phyloP scores from a whole-genome alignment of 2,329 filamentous ascomycete species.

The Aspergillus glaucus region DNA sequence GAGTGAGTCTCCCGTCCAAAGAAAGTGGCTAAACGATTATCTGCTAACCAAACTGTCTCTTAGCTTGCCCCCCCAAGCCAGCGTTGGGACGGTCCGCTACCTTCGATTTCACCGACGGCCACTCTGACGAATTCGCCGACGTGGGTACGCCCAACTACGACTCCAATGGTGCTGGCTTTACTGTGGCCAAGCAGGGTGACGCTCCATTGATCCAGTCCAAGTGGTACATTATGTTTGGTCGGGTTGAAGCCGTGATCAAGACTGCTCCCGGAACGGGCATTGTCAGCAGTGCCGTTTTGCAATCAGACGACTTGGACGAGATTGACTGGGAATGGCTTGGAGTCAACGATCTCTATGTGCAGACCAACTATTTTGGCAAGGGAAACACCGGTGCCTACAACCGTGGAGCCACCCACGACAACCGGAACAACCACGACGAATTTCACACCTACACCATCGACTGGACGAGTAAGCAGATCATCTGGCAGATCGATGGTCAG shows the following conservation, averaged over 20 bases:
- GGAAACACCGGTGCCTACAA: slow-evolving; percentile 80
- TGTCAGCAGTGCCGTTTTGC: slow-evolving; percentile 83
- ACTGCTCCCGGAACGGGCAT: slow-evolving; percentile 84
- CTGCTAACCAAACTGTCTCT: slow-evolving; percentile 7
- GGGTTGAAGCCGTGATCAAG: slow-evolving; percentile 77
- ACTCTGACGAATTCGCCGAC: slow-evolving; percentile 70
- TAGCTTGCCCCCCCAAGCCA: slow-evolving; percentile 66
- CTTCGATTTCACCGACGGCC: slow-evolving; percentile 74
- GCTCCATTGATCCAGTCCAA: slow-evolving; percentile 79
- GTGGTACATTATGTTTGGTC: slow-evolving; percentile 99
- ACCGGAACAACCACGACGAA: slow-evolving; percentile 60
- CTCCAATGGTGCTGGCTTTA: slow-evolving; percentile 72
- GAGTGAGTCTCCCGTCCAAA: slow-evolving; percentile 21
- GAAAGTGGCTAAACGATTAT: not conserved
- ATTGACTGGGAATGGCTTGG: slow-evolving; percentile 98
- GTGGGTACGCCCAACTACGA: slow-evolving; percentile 66
- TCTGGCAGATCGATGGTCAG: slow-evolving; percentile 77
- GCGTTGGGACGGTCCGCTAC: slow-evolving; percentile 76
- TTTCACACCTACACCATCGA: slow-evolving; percentile 88
- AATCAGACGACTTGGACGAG: slow-evolving; percentile 89
- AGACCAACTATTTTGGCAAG: slow-evolving; percentile 96
- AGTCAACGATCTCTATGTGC: slow-evolving; percentile 67
- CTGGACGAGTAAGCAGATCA: slow-evolving; percentile 79
- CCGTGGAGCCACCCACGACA: slow-evolving; percentile 72
- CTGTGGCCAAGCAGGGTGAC: slow-evolving; percentile 70